Evolutionary conservation across 148 eudicot species (phyloP), one percentile per base, ranked within the genome.

Genomic region (Rhododendron henanense): DNA sequence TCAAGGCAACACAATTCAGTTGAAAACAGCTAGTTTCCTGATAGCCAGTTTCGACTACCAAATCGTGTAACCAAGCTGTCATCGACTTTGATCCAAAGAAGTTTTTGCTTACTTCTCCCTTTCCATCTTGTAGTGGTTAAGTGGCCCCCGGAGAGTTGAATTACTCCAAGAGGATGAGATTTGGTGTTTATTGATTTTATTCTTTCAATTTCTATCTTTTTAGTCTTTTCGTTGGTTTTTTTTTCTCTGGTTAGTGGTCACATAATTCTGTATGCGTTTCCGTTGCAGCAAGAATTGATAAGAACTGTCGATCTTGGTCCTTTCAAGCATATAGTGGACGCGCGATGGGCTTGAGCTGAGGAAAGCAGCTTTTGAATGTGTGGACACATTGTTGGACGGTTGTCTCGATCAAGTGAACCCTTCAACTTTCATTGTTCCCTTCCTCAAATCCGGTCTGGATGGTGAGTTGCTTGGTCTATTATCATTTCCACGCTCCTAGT

Each of bases 351-450:
- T 97, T 87, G 99, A 97, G 86, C 90, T 97, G 88, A 93, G 98
- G 85, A 97, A 97, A 89, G 98, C 99, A 82, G 98, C 99, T 63
- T 97, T 97, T 93, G 99, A 97, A 88, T 97, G 98, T 67, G 98
- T 95, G 67, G 98, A 97, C 85, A 97, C 99, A 16, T 91, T 97
- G 90, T 87, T 97, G 85, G 99, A 94, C 86, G 91, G 89, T 86
- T 96, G 98, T 85, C 99, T 95, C 86, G 95, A 95, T 91, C 98
- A 93, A 94, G 93, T 97, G 85, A 93, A 97, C 87, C 99, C 99
- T 19, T 94, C 98, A 51, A 92, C 99, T 48, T 97, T 95, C 86
- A 93, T 94, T 65, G 90, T 97, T 74, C 98, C 98, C 8, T 91
- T 90, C 88, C 94, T 97, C 39, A 92, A 88, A 88, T 97, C 99